Percentiles rank a stretch among this genome's conserved stretches.
Conservation (phyloP, 2,329 filamentous ascomycete species). For the Aspergillus caelatus region DNA sequence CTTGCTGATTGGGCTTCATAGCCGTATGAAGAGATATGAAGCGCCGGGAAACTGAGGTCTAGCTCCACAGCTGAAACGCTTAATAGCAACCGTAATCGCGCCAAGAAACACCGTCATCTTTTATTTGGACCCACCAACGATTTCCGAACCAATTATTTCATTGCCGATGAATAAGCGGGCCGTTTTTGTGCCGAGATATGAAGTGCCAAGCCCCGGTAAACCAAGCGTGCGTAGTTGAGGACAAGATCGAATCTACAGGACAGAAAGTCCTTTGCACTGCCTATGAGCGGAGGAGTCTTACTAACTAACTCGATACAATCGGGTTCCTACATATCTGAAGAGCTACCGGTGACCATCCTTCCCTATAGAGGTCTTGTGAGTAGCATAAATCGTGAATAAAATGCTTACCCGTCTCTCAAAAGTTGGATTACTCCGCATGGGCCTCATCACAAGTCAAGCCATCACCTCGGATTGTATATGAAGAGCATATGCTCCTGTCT, state of each 20-base stretch:
- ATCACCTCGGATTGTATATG: rapidly evolving
- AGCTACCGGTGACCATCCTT: neutral
- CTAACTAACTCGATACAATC: neutral
- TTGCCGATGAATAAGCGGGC: neutral
- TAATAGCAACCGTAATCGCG: neutral
- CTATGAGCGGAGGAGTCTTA: neutral
- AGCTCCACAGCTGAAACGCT: neutral
- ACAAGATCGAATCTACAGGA: neutral
- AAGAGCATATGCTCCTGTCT: neutral
- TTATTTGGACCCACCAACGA: neutral
- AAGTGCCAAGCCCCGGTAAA: neutral
- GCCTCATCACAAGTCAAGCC: neutral
- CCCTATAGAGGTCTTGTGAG: too few species aligned
- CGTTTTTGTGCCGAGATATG: neutral
- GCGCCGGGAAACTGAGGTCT: too few species aligned
- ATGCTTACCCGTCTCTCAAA: neutral
- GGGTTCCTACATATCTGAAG: neutral
- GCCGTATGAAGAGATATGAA: neutral
- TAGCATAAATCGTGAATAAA: neutral
- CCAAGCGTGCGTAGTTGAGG: too few species aligned
- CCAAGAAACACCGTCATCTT: neutral
- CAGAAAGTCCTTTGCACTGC: neutral
- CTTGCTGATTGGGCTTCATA: neutral
- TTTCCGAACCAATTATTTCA: neutral
- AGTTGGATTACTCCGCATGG: neutral